phyloP scores from a whole-genome alignment of 1,284 basidiomycete genomes.

The Jaminaea rosea region DNA sequence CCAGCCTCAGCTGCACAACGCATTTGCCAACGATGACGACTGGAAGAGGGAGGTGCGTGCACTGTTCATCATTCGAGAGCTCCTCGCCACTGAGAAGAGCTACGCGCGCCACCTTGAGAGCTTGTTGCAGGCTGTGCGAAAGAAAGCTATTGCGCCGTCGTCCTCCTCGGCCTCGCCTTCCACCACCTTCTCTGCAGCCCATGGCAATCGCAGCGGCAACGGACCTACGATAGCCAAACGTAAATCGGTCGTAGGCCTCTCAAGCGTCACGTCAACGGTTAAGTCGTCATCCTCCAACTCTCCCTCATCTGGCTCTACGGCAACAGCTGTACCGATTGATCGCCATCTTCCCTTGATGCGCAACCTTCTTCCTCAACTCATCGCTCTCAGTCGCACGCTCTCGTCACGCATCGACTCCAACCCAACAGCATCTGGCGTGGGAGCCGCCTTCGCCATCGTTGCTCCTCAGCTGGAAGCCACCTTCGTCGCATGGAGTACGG shows the following conservation, averaged over 20 bases:
- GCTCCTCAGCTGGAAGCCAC: constrained; percentile 32
- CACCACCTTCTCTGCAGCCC: too few species aligned
- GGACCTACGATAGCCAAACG: too few species aligned
- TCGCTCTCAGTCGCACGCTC: constrained; percentile 38
- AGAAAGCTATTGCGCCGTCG: constrained; percentile 13
- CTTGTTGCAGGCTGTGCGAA: constrained; percentile 27
- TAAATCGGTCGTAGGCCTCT: not conserved
- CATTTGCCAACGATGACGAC: constrained; percentile 38
- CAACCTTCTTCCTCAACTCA: constrained; percentile 35
- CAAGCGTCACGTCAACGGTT: constrained; percentile 6
- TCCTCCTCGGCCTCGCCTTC: constrained; percentile 2
- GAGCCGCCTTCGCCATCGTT: constrained; percentile 27
- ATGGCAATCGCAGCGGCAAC: too few species aligned
- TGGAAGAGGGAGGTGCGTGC: constrained; percentile 45
- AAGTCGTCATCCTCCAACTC: not conserved
- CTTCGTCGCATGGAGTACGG: constrained; percentile 33
- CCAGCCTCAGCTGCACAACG: constrained; percentile 25
- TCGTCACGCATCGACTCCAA: constrained; percentile 36
- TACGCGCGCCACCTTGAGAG: constrained; percentile 37
- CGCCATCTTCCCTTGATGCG: constrained; percentile 15
- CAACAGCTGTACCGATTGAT: too few species aligned
- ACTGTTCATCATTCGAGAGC: constrained; percentile 42
- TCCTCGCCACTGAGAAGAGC: constrained; percentile 42
- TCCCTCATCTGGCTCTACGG: constrained; percentile 16
- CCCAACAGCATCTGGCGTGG: constrained; percentile 40